phyloP scores from a whole-genome alignment of 2,329 filamentous ascomycete species.

The Ophiostoma quercus region DNA sequence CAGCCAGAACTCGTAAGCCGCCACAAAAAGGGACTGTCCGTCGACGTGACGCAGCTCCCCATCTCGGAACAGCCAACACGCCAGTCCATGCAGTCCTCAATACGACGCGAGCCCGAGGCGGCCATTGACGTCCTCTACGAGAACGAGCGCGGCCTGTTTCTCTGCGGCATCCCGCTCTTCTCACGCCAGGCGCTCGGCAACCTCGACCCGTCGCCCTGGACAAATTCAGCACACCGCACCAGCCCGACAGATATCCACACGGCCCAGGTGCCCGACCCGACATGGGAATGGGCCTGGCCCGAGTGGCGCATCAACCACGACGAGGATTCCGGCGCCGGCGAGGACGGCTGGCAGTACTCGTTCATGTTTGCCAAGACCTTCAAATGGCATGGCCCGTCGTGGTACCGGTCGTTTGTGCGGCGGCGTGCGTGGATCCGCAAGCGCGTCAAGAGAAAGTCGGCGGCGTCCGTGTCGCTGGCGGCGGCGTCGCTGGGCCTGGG shows the following conservation, averaged over 20 bases:
- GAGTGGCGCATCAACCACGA: slow-evolving; percentile 65
- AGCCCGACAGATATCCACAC: slow-evolving; percentile 68
- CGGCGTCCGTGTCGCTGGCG: neutral
- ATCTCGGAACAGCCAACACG: slow-evolving; percentile 11
- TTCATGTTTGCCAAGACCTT: slow-evolving; percentile 73
- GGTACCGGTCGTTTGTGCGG: slow-evolving; percentile 94
- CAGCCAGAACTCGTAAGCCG: neutral
- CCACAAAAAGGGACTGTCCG: neutral
- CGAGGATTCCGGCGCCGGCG: slow-evolving; percentile 57
- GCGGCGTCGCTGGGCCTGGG: slow-evolving; percentile 27
- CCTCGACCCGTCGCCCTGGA: slow-evolving; percentile 83
- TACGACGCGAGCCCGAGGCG: slow-evolving; percentile 35
- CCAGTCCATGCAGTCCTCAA: slow-evolving; percentile 10
- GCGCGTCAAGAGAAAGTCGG: slow-evolving; percentile 52
- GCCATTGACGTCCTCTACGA: slow-evolving; percentile 89
- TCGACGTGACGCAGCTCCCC: neutral
- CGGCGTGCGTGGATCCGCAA: slow-evolving; percentile 82
- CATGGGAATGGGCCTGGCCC: slow-evolving; percentile 82
- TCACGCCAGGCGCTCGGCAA: slow-evolving; percentile 78
- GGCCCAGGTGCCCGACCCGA: slow-evolving; percentile 88
- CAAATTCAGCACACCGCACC: slow-evolving; percentile 59
- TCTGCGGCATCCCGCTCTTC: slow-evolving; percentile 88
- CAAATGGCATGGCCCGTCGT: slow-evolving; percentile 83
- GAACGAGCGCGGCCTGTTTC: slow-evolving; percentile 85
- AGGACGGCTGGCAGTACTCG: slow-evolving; percentile 94